These are phyloP conservation scores for Lichtheimia ornata DNA, from an alignment of 371 early-diverging fungal species.

Conservation along the genomic window DNA sequence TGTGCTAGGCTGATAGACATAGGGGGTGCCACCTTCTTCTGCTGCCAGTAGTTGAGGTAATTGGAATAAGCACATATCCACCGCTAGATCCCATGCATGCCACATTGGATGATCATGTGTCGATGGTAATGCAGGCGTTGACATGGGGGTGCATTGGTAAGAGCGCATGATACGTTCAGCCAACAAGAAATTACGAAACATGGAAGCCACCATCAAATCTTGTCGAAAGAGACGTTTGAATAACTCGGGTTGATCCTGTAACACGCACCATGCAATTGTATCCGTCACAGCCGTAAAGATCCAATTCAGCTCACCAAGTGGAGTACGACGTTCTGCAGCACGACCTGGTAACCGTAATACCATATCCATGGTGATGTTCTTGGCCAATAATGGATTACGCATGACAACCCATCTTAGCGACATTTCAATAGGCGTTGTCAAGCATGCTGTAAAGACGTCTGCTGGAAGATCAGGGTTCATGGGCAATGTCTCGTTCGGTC, in stretches of 20 bases:
- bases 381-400: conserved; percentile 75
- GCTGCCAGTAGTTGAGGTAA: conserved; percentile 74
- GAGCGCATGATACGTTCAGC: conserved; percentile 95
- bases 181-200: conserved; percentile 94
- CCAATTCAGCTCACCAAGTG: conserved; percentile 97
- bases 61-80: conserved; percentile 92
- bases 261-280: conserved; percentile 97
- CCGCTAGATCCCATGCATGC: conserved; percentile 95
- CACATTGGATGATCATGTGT: conserved; percentile 97
- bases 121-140: conserved; percentile 80
- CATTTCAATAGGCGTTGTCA: conserved; percentile 96
- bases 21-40: conserved; percentile 52
- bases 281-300: conserved; percentile 98
- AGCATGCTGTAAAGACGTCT: conserved; percentile 93
- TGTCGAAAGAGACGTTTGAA: conserved; percentile 94
- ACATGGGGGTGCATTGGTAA: conserved; percentile 90
- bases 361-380: conserved; percentile 82
- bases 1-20: conserved; percentile 76
- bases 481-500: conserved; percentile 83
- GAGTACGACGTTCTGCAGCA: conserved; percentile 89
- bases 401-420: conserved; percentile 92
- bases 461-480: conserved; percentile 95
- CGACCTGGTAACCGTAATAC: conserved; percentile 88
- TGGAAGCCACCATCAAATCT: conserved; percentile 93
- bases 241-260: conserved; percentile 77